Conservation (phyloP, 2,329 filamentous ascomycete species). For the Dactylonectria macrodidyma region DNA sequence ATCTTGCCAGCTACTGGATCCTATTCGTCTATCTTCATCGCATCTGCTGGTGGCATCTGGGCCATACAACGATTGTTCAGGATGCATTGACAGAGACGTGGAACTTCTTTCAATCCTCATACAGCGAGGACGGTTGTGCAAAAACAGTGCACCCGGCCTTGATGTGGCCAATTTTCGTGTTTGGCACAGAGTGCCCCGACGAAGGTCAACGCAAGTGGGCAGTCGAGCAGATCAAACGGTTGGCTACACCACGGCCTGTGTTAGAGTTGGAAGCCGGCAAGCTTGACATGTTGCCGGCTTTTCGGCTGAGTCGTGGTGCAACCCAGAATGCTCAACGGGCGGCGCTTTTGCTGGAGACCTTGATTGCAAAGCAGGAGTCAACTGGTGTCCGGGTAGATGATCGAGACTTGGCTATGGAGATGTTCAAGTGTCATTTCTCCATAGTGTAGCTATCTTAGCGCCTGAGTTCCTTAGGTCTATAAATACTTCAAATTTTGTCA, state of each 20-base stretch:
- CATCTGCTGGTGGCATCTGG: constrained; percentile 28
- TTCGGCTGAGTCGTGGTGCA: constrained; percentile 16
- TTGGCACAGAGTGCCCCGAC: constrained; percentile 17
- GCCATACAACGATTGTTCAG: constrained; percentile 22
- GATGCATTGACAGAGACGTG: constrained; percentile 24
- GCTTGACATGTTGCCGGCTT: constrained; percentile 19
- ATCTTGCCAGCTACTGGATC: constrained; percentile 30
- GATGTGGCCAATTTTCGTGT: constrained; percentile 32
- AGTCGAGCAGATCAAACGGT: constrained; percentile 18
- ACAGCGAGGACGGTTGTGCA: constrained; percentile 12
- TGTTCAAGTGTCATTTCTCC: constrained; percentile 33
- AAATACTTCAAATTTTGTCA: no score
- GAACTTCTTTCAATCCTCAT: constrained; percentile 20
- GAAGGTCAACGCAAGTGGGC: constrained; percentile 19
- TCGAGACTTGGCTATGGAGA: constrained; percentile 25
- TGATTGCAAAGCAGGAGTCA: constrained; percentile 23
- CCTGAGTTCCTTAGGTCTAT: no score
- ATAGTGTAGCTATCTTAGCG: constrained; percentile 17
- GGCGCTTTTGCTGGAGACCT: constrained; percentile 18
- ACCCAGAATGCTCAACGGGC: constrained; percentile 22
- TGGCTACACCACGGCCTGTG: constrained; percentile 18
- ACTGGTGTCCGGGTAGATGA: constrained; percentile 23
- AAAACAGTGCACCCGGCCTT: constrained; percentile 25
- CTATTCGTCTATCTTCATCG: constrained; percentile 31
- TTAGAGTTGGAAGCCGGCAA: constrained; percentile 11